Evolutionary conservation across 768 basidiomycete species (phyloP), one percentile per base, ranked within the genome.

Genomic region (Tephrocybe rancida): DNA sequence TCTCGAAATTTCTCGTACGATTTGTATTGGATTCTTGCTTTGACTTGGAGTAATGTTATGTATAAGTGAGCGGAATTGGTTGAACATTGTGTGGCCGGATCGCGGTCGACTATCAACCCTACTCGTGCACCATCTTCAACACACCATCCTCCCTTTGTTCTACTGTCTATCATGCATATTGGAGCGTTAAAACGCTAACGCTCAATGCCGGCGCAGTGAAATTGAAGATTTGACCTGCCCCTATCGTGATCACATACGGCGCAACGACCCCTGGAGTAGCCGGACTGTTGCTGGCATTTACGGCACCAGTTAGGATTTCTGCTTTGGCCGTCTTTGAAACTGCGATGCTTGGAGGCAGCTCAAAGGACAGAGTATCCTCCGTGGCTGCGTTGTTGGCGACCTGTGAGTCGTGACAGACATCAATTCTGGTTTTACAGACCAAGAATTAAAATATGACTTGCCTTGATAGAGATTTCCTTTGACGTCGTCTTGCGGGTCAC

Each of bases 221-320:
- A 8, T 43, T 49, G 30, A 49, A 49, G 5, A 43, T 21, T 13
- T 50, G 43, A 24, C 48, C 48, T 13, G 34, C 42, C 14, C 25
- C 19, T 13, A 55, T 42, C n/a, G 32, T n/a, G 3, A 22, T 50
- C 4, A 34, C 30, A 30, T 37, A 42, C 10, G 54, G 48, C 21
- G 27, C 41, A 22, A 50, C 26, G 14, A 45, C 5, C 18, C 46
- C 26, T 19, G 54, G 54, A 16, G 48, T 45, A 1, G 30, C 27
- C 34, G 42, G 30, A 29, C 38, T 21, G 22, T 54, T 54, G 38
- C 37, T 54, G 2, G 29, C 52, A n/a, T 19, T n/a, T 2, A 27
- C 35, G 11, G 44, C 39, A 16, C 48, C 44, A 19, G 52, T 48
- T 29, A 48, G 25, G 13, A 49, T 55, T 39, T 55, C 54, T 11